phyloP scores from a whole-genome alignment of 2,329 filamentous ascomycete genomes.

The Aschersonia sp. region DNA sequence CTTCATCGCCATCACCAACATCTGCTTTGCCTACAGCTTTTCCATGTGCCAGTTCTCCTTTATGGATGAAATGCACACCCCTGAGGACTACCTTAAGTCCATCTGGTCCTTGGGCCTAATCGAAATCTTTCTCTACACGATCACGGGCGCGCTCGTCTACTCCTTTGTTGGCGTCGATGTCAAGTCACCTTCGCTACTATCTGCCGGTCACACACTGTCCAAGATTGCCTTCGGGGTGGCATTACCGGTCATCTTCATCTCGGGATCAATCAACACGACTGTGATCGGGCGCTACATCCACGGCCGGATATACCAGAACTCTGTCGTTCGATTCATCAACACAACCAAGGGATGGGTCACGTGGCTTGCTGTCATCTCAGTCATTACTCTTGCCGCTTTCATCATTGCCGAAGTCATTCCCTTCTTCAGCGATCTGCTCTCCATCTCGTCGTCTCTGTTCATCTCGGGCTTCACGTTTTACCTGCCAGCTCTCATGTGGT shows the following conservation, averaged over 20 bases:
- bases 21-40: conserved; percentile 54
- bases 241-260: conserved; percentile 59
- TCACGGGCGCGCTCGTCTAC: conserved; percentile 55
- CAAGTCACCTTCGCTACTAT: conserved; percentile 52
- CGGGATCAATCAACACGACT: conserved; percentile 52
- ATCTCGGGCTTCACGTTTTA: conserved; percentile 24
- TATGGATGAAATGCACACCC: conserved; percentile 39
- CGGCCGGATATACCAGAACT: conserved; percentile 27
- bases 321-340: conserved; percentile 30
- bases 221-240: conserved; percentile 59
- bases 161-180: conserved; percentile 51
- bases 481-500: conserved; percentile 24
- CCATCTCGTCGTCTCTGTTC: conserved; percentile 32
- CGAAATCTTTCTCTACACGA: conserved; percentile 50
- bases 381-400: conserved; percentile 49
- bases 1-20: conserved; percentile 51
- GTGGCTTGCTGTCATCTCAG: conserved; percentile 44
- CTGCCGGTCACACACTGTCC: conserved; percentile 40
- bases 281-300: conserved; percentile 31
- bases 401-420: conserved; percentile 59
- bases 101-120: conserved; percentile 46
- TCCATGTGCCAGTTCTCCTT: conserved; percentile 37
- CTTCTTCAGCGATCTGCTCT: conserved; percentile 52
- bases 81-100: conserved; percentile 32
- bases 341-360: conserved; percentile 30